Conservation (phyloP, 768 basidiomycete genomes). For the Termitomyces sp. region DNA sequence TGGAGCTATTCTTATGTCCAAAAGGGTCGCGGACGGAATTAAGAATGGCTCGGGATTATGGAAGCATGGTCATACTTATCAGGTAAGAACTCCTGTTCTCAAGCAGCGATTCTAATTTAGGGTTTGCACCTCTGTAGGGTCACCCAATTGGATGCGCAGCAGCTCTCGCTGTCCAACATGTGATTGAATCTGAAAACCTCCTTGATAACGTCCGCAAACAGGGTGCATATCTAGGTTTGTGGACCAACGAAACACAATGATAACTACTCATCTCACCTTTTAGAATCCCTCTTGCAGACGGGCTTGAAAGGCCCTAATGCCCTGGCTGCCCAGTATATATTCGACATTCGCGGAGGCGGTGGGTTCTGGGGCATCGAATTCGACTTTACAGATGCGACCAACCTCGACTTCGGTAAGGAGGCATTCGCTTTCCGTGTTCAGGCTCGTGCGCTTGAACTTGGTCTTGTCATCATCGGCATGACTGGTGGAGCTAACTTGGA, state of each 20-base stretch:
- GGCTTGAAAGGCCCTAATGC: conserved; percentile 52
- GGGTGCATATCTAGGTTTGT: conserved; percentile 51
- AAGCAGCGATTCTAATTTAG: too few relatives aligned
- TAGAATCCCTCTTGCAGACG: conserved; percentile 46
- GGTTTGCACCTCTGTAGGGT: conserved; percentile 32
- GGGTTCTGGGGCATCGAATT: conserved; percentile 85
- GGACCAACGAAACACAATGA: neutral
- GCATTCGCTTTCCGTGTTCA: conserved; percentile 68
- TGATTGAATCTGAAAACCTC: conserved; percentile 66
- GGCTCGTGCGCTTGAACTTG: conserved; percentile 60
- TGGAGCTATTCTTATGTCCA: conserved; percentile 75
- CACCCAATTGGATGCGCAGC: conserved; percentile 77
- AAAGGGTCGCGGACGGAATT: conserved; percentile 66
- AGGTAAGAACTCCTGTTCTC: conserved; percentile 32
- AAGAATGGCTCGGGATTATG: conserved; percentile 62
- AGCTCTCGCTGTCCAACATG: conserved; percentile 74
- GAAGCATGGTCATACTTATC: conserved; percentile 87
- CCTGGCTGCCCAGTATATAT: conserved; percentile 59
- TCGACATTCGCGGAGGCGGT: conserved; percentile 81
- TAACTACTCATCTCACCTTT: neutral
- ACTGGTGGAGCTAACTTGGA: conserved; percentile 63
- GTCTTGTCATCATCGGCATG: conserved; percentile 71
- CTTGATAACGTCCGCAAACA: conserved; percentile 56
- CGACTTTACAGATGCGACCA: conserved; percentile 49
- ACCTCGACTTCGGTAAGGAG: conserved; percentile 45